Percentiles rank a stretch among this genome's conserved stretches.
Conservation (phyloP, 805 yeast species). For the Ogataea parapolymorpha region DNA sequence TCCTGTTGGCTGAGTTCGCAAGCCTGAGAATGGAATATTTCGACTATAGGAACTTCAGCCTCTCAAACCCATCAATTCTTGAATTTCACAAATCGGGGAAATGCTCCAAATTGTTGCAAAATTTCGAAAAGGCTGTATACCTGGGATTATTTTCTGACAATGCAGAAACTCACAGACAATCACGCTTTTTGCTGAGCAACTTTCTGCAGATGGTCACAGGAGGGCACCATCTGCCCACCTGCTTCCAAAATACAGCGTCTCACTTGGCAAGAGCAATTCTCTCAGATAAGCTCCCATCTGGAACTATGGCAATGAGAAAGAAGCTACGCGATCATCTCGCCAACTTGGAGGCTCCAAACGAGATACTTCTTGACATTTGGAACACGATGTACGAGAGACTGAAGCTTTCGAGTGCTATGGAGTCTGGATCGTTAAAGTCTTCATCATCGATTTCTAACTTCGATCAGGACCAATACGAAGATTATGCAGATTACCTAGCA, state of each 20-base stretch:
- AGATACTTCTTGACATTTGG: constrained; percentile 41
- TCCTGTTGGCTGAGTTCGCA: constrained; percentile 38
- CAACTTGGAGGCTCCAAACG: constrained; percentile 33
- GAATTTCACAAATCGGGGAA: constrained; percentile 23
- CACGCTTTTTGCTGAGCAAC: constrained; percentile 39
- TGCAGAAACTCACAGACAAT: constrained; percentile 45
- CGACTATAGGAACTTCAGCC: constrained; percentile 4
- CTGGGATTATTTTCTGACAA: constrained; percentile 51
- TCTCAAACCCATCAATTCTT: background rate
- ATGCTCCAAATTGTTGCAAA: constrained; percentile 34
- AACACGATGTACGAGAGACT: constrained; percentile 40
- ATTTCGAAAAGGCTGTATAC: constrained; percentile 50
- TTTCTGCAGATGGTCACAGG: constrained; percentile 23
- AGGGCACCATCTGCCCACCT: constrained; percentile 20
- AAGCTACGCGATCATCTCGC: constrained; percentile 47
- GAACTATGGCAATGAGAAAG: constrained; percentile 72
- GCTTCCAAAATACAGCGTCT: constrained; percentile 31
- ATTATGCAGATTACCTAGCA: constrained; percentile 70
- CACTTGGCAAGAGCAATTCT: constrained; percentile 43
- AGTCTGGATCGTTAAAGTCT: constrained; percentile 9
- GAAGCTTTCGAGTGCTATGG: constrained; percentile 7
- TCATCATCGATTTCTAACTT: constrained; percentile 1
- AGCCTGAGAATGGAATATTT: constrained; percentile 32
- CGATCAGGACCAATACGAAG: constrained; percentile 28
- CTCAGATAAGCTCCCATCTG: constrained; percentile 60